A percentile compares a stretch with the other conserved stretches of the same genome.
Evolutionary conservation across 148 eudicot genomes (phyloP).

Genomic region (Fagopyrum tataricum): DNA sequence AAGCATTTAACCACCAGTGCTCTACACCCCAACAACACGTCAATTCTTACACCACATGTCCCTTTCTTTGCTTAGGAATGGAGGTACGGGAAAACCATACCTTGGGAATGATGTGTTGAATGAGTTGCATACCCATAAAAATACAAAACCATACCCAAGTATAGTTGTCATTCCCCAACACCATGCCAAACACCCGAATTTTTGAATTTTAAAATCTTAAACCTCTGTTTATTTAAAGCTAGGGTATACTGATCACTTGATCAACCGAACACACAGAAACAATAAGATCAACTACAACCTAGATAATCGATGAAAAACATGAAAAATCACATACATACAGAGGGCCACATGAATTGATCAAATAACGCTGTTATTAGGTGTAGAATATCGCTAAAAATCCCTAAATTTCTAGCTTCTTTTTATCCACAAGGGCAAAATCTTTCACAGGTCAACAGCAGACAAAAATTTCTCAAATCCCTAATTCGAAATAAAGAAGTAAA

Average conservation of each 20-base stretch:
- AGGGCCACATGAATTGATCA: neutral
- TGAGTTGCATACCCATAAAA: too few relatives aligned
- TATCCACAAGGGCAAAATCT: neutral
- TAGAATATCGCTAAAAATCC: neutral
- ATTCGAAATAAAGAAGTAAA: neutral
- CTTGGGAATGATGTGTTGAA: too few relatives aligned
- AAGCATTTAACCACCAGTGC: too few relatives aligned
- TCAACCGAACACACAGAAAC: slow-evolving; percentile 5
- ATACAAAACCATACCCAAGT: too few relatives aligned
- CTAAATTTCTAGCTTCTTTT: neutral
- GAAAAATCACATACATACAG: neutral
- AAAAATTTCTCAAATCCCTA: slow-evolving; percentile 3
- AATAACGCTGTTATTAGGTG: neutral
- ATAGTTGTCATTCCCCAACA: too few relatives aligned
- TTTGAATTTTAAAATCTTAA: neutral
- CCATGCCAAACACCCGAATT: neutral
- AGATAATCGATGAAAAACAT: neutral
- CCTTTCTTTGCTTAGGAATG: too few relatives aligned
- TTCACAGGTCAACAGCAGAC: slow-evolving; percentile 1
- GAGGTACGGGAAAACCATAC: too few relatives aligned
- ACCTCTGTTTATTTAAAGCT: neutral
- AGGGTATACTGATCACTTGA: neutral
- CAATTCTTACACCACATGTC: too few relatives aligned
- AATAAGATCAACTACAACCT: neutral
- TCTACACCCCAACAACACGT: too few relatives aligned